Base-by-base conservation (phyloP, 768 basidiomycete species). In the Termitomyces heimii region DNA sequence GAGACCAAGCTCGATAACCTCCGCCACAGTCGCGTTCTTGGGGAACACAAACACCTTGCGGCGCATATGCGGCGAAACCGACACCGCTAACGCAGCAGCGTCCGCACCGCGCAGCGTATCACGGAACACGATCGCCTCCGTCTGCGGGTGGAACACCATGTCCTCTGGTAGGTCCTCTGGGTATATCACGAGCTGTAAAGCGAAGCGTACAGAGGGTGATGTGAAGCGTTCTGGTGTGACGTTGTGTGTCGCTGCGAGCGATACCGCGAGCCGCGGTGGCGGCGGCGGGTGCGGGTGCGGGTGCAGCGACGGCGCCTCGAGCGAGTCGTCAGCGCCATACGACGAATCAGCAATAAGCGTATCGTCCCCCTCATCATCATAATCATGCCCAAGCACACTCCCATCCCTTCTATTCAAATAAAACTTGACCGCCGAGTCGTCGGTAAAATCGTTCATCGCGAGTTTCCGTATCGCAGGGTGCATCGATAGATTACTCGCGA, bases 381-480 rank as follows among this genome's bases (percentile, higher is more conserved):
- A 62, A 10, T 53, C 75, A 42, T 75, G 70, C 0, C 75, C 72
- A 51, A 66, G 64, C 48, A 63, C 46, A 47, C 72, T 78, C 52
- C 80, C 80, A 44, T 79, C 79, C 1, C 60, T 75, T 54, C 91
- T 77, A 69, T 98, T 94, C 61, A 98, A 71, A 72, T 97, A 99
- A 71, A 98, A 89, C 71, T 98, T 98, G 73, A 98, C 95, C 0
- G 89, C 86, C 4, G 94, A 94, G 67, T 98, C 97, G 63, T 99
- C 97, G 43, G 91, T 91, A 67, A 95, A 98, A 68, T 98, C 97
- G 65, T 95, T 97, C 93, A 97, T 96, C 45, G 90, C 85, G 40
- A 98, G 75, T 68, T 90, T 92, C 67, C 84, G 87, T 71, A 98
- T 99, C 16, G 97, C 95, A 18, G 96, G 95, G 67, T 98, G 92